Percentiles rank a stretch among this genome's conserved stretches.
These are phyloP conservation scores for Scopulariopsis brevicaulis DNA, from an alignment of 2,329 filamentous ascomycete genomes.

Conservation along the genomic window DNA sequence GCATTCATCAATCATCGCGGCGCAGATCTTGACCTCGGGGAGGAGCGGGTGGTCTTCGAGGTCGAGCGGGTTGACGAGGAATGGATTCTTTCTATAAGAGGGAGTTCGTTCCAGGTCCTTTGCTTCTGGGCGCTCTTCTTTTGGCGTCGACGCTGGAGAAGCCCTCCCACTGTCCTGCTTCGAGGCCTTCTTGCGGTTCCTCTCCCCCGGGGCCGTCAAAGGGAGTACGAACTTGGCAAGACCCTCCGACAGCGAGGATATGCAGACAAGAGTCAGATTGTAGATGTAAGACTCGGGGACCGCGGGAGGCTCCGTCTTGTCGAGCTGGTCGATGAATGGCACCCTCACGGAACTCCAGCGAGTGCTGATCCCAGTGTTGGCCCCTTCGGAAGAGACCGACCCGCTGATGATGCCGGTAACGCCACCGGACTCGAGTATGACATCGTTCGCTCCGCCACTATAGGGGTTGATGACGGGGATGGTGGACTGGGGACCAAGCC, in stretches of 20 bases:
- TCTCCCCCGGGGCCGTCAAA: slow-evolving; percentile 70
- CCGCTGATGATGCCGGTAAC: slow-evolving; percentile 79
- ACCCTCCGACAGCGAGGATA: slow-evolving; percentile 83
- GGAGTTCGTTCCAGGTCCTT: slow-evolving; percentile 31
- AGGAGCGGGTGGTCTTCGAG: slow-evolving; percentile 63
- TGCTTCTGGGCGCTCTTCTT: slow-evolving; percentile 3
- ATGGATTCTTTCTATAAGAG: slow-evolving; percentile 63
- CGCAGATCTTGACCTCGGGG: slow-evolving; percentile 63
- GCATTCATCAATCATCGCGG: slow-evolving; percentile 76
- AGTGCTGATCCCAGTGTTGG: slow-evolving; percentile 68
- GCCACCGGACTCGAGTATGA: slow-evolving; percentile 79
- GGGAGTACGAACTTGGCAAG: slow-evolving; percentile 89
- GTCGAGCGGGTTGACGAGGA: slow-evolving; percentile 74
- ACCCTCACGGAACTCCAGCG: slow-evolving; percentile 86
- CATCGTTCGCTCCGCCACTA: slow-evolving; percentile 54
- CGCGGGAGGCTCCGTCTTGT: slow-evolving; percentile 74
- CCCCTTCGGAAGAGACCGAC: slow-evolving; percentile 53
- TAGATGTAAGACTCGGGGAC: slow-evolving; percentile 93
- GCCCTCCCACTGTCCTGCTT: slow-evolving; percentile 31
- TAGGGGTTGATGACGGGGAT: slow-evolving; percentile 55
- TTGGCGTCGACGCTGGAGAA: slow-evolving; percentile 25
- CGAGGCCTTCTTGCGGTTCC: slow-evolving; percentile 36
- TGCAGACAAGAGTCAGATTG: slow-evolving; percentile 75
- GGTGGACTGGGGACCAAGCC: slow-evolving; percentile 79
- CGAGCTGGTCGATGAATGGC: slow-evolving; percentile 85